Percentiles rank a stretch among this genome's conserved stretches.
phyloP scores from a whole-genome alignment of 495 filamentous ascomycete species.

The Neurospora africana region DNA sequence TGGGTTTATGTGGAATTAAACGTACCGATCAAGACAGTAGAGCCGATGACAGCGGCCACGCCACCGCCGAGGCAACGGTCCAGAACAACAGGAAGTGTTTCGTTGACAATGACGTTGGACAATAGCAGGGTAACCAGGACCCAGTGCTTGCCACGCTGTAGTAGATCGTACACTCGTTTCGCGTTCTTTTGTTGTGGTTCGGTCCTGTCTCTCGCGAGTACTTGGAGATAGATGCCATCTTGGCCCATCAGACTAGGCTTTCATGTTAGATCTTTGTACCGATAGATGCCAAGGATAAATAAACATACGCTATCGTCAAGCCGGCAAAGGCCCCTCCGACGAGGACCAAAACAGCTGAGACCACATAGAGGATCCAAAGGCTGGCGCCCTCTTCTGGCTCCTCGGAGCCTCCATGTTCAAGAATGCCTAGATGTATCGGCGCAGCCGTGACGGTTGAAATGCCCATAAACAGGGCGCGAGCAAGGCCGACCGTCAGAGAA shows the following conservation, averaged over 20 bases:
- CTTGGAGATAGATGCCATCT: constrained; percentile 95
- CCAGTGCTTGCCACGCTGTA: constrained; percentile 93
- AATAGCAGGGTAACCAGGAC: constrained; percentile 92
- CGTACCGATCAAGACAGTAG: constrained; percentile 86
- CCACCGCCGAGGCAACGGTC: constrained; percentile 90
- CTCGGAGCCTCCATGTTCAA: constrained; percentile 16
- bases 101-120: constrained; percentile 97
- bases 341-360: constrained; percentile 55
- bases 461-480: constrained; percentile 28
- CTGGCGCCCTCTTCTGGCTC: constrained; percentile 30
- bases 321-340: constrained; percentile 92
- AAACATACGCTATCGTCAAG: constrained; percentile 70
- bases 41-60: constrained; percentile 85
- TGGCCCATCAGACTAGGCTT: constrained; percentile 58
- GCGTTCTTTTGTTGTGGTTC: constrained; percentile 80
- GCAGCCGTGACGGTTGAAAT: constrained; percentile 26
- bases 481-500: constrained; percentile 28
- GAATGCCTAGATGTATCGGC: constrained; percentile 4
- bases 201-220: constrained; percentile 63
- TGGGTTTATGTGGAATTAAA: neutral
- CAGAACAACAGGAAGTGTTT: constrained; percentile 89
- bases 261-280: neutral
- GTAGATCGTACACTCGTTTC: constrained; percentile 61
- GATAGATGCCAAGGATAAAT: neutral
- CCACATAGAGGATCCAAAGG: constrained; percentile 34